Evolutionary conservation across 1,284 basidiomycete genomes (phyloP).

Genomic region (Leccinum pachyderme): DNA sequence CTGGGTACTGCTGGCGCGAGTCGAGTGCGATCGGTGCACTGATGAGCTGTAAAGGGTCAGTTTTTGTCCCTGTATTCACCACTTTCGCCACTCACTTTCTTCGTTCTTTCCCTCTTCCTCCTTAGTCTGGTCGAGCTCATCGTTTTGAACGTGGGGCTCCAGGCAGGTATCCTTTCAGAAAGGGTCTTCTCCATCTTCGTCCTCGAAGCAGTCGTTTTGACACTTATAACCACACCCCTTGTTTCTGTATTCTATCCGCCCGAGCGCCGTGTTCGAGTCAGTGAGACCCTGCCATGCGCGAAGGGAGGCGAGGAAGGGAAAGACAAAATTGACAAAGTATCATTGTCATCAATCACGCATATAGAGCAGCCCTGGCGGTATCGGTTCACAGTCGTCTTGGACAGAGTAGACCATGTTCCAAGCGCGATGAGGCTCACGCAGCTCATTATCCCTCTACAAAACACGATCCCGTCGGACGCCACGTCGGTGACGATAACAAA

Average conservation of each 20-base stretch:
- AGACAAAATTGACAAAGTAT: conserved; percentile 6
- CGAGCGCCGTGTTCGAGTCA: conserved; percentile 41
- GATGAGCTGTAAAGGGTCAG: conserved; percentile 94
- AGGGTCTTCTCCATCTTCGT: conserved; percentile 88
- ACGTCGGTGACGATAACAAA: conserved; percentile 15
- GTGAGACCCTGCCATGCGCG: neutral
- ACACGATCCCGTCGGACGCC: neutral
- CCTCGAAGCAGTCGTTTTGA: conserved; percentile 83
- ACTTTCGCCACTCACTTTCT: neutral
- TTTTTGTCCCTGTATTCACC: neutral
- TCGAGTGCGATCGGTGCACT: conserved; percentile 83
- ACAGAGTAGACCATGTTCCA: conserved; percentile 85
- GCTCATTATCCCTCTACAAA: conserved; percentile 40
- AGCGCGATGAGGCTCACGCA: conserved; percentile 70
- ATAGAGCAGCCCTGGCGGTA: conserved; percentile 24
- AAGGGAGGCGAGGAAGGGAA: conserved; percentile 5
- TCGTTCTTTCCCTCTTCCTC: neutral
- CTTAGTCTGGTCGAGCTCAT: conserved; percentile 82
- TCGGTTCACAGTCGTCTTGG: conserved; percentile 80
- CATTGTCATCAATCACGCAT: conserved; percentile 1
- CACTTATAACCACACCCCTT: conserved; percentile 85
- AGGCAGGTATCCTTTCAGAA: conserved; percentile 78
- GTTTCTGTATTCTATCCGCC: conserved; percentile 77
- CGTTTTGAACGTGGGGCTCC: conserved; percentile 90
- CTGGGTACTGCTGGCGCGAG: conserved; percentile 79